Conservation (phyloP, 2,329 filamentous ascomycete genomes). For the Aspergillus clavatus region DNA sequence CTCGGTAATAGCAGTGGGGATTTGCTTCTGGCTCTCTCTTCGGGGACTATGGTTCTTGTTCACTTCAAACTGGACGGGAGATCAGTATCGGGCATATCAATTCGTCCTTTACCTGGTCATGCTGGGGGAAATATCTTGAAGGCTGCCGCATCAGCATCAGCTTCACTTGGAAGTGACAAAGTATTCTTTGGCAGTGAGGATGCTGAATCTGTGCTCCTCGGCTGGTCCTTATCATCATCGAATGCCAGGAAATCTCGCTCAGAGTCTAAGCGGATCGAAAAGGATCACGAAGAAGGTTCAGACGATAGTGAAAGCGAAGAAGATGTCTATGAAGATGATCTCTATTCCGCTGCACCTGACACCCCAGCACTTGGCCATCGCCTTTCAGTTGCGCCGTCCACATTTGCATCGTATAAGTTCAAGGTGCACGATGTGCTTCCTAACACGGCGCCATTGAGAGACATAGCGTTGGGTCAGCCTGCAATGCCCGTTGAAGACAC, state of each 20-base stretch:
- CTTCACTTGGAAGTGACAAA: constrained; percentile 60
- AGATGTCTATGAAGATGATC: constrained; percentile 53
- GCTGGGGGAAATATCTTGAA: constrained; percentile 60
- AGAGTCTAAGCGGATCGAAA: constrained; percentile 51
- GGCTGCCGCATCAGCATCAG: constrained; percentile 63
- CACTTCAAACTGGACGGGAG: constrained; percentile 85
- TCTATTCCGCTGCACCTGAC: constrained; percentile 38
- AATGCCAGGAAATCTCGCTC: constrained; percentile 57
- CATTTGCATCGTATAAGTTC: constrained; percentile 61
- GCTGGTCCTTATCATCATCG: constrained; percentile 66
- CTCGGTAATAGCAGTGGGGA: constrained; percentile 74
- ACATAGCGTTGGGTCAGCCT: constrained; percentile 64
- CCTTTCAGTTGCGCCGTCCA: constrained; percentile 17
- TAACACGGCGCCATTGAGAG: constrained; percentile 74
- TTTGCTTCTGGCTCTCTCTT: constrained; percentile 72
- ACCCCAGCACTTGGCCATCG: constrained; percentile 13
- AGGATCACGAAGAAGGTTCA: constrained; percentile 50
- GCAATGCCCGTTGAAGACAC: constrained; percentile 43
- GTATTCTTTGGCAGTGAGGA: constrained; percentile 85
- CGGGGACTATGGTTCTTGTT: constrained; percentile 69
- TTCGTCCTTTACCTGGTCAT: constrained; percentile 61
- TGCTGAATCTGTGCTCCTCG: constrained; percentile 73
- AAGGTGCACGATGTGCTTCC: constrained; percentile 70
- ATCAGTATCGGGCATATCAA: constrained; percentile 78
- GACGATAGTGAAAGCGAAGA: constrained; percentile 56